Evolutionary conservation across 768 basidiomycete genomes (phyloP).

Genomic region (Pulveroboletus ravenelii): DNA sequence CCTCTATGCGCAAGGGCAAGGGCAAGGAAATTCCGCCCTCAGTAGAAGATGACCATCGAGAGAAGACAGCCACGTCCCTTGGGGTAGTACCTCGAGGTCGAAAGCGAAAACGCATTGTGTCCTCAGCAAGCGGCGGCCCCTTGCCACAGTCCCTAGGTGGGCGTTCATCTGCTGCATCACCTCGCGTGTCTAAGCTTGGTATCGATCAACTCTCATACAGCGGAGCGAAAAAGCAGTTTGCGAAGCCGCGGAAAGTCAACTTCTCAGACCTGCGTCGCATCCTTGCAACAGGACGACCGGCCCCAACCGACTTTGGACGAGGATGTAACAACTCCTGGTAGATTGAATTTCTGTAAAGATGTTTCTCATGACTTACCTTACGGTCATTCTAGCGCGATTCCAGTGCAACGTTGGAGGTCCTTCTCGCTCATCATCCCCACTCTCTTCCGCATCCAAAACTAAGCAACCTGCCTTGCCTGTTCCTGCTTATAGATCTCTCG

Average conservation of each 20-base stretch:
- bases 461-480: constrained; percentile 3
- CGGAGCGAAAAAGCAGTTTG: constrained; percentile 1
- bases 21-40: constrained; percentile 10
- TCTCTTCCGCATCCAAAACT: constrained; percentile 5
- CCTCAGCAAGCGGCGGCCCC: constrained; percentile 6
- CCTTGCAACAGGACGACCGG: constrained; percentile 1
- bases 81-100: constrained; percentile 9
- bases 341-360: neutral
- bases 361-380: constrained; percentile 5
- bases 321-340: constrained; percentile 12
- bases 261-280: constrained; percentile 3
- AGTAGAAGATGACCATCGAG: constrained; percentile 1
- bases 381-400: constrained; percentile 7
- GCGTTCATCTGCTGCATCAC: constrained; percentile 10
- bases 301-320: neutral
- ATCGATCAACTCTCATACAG: constrained; percentile 5
- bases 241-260: constrained; percentile 5
- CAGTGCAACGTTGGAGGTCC: constrained; percentile 2
- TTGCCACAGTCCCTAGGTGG: constrained; percentile 17
- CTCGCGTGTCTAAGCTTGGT: constrained; percentile 5
- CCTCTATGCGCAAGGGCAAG: constrained; percentile 11
- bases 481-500: constrained; percentile 7
- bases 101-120: constrained; percentile 23
- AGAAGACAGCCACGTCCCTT: constrained; percentile 12
- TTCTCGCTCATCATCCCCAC: constrained; percentile 8